Evolutionary conservation across 2,329 filamentous ascomycete genomes (phyloP), one percentile per base, ranked within the genome.

Genomic region (Knufia petricola): DNA sequence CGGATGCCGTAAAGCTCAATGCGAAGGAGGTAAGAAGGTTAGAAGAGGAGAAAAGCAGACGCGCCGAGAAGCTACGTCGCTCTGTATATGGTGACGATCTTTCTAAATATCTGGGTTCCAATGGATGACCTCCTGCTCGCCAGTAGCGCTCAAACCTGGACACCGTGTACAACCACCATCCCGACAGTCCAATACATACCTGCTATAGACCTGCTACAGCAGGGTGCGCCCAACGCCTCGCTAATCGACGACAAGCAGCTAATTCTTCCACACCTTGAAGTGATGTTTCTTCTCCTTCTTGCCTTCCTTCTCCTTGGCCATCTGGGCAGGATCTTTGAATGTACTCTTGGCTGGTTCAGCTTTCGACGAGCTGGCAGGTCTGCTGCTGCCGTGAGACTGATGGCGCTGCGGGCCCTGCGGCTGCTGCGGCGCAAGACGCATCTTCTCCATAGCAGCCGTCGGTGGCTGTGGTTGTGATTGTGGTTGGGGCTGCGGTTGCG

Each of bases 51-150:
- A 79, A 82, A 50, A 82, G 73, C 66, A 79, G 69, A 62, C 81
- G 72, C 52, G 72, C 75, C 15, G 77, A 85, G 51, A 79, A 68
- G 59, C 63, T 95, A 51, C 75, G 81, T 55, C 73, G 79, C 57
- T 74, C 85, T 67, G 84, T 95, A 53, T 90, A 85, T 65, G 75
- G 78, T 17, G 76, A 84, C n/a, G 84, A 90, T 55, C 69, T 94
- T 48, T 79, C 88, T 59, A 79, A 74, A 60, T 92, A 94, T 62
- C 66, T 94, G 15, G 77, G 81, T 15, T 51, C 52, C 41, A 42
- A 51, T 41, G 42, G 45, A 10, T 56, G 42, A 54, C 10, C 15
- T 45, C 46, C 23, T 26, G 28, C 42, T 38, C 8, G 32, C 23
- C 23, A 37, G 36, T 17, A 19, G 15, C 20, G 44, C 23, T 39